These are phyloP conservation scores for Schizophyllum amplum DNA, from an alignment of 1,284 basidiomycete genomes.

Conservation along the genomic window DNA sequence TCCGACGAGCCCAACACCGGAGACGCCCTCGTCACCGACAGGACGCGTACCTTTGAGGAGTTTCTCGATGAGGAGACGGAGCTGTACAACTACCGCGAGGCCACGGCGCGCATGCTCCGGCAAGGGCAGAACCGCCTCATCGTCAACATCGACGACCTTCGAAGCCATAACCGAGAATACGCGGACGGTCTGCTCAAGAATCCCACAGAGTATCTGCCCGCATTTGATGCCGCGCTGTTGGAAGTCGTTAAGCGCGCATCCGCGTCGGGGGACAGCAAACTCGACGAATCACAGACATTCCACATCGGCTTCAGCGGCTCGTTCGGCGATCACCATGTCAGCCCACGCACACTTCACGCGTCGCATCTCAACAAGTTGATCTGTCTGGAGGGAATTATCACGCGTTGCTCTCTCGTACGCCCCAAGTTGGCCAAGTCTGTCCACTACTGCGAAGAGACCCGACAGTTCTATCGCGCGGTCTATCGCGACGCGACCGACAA, in stretches of 20 bases:
- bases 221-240: conserved; percentile 82
- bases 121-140: conserved; percentile 84
- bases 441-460: conserved; percentile 88
- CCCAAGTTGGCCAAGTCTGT: conserved; percentile 98
- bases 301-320: conserved; percentile 94
- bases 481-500: conserved; percentile 92
- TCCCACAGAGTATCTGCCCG: conserved; percentile 84
- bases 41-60: conserved; percentile 77
- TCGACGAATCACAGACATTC: conserved; percentile 73
- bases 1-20: conserved; percentile 50
- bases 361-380: conserved; percentile 94
- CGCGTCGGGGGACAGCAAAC: conserved; percentile 62
- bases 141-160: conserved; percentile 94
- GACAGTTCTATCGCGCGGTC: conserved; percentile 79
- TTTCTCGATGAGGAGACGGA: conserved; percentile 79
- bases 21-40: conserved; percentile 71
- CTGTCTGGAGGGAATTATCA: conserved; percentile 96
- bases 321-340: conserved; percentile 99
- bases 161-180: conserved; percentile 85
- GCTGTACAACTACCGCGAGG: conserved; percentile 80
- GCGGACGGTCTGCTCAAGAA: conserved; percentile 81
- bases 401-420: conserved; percentile 94
- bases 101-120: conserved; percentile 81
- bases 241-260: conserved; percentile 72
- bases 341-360: conserved; percentile 86